phyloP scores from a whole-genome alignment of 2,329 filamentous ascomycete genomes.

The Cladobotryum protrusum region DNA sequence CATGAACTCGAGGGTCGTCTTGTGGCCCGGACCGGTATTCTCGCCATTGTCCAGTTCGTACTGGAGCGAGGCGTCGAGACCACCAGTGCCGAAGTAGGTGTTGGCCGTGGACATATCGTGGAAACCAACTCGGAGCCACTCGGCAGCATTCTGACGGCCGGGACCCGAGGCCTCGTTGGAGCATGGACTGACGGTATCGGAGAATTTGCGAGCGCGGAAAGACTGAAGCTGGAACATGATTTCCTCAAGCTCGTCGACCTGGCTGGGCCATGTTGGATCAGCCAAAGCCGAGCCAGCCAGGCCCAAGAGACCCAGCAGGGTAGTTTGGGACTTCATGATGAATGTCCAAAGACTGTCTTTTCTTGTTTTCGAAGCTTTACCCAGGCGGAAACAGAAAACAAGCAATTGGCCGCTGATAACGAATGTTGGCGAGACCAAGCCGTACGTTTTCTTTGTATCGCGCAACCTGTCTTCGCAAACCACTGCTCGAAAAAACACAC shows the following conservation, averaged over 20 bases:
- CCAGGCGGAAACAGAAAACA: background rate
- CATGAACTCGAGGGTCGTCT: slow-evolving; percentile 47
- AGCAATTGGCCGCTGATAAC: background rate
- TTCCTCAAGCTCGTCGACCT: slow-evolving; percentile 56
- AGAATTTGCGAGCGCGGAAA: slow-evolving; percentile 49
- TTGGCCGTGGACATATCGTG: slow-evolving; percentile 56
- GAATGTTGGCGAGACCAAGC: no score
- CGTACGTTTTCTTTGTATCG: no score
- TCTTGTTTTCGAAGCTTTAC: background rate
- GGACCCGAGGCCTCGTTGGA: slow-evolving; percentile 44
- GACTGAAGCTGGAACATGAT: slow-evolving; percentile 55
- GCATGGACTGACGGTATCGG: slow-evolving; percentile 52
- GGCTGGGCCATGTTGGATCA: slow-evolving; percentile 55
- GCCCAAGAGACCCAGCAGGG: slow-evolving; percentile 31
- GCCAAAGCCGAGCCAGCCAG: slow-evolving; percentile 31
- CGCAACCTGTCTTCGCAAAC: no score
- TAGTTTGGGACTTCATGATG: slow-evolving; percentile 17
- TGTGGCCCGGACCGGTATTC: slow-evolving; percentile 51
- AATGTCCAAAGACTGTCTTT: background rate
- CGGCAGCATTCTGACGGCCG: slow-evolving; percentile 52
- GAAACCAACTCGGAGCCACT: slow-evolving; percentile 56
- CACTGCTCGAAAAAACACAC: background rate
- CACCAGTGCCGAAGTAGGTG: slow-evolving; percentile 40
- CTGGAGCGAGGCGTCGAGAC: slow-evolving; percentile 54
- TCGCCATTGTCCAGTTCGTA: slow-evolving; percentile 52